Percentiles rank a stretch among this genome's conserved stretches.
Conservation (phyloP, 2,329 filamentous ascomycete species). For the Talaromyces sp. region DNA sequence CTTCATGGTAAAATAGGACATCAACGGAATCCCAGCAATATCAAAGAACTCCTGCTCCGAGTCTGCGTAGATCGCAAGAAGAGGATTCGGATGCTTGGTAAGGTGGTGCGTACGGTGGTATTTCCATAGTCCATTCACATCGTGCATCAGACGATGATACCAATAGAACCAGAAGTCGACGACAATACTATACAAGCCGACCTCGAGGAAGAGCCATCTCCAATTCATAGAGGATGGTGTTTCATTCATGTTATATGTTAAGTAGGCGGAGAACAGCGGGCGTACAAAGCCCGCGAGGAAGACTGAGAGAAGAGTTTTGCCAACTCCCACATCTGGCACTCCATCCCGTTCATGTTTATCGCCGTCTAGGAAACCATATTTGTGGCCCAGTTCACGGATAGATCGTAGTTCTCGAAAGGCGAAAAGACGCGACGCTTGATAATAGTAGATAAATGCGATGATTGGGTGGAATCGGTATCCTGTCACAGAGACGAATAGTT, state of each 20-base stretch:
- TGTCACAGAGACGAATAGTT: conserved; percentile 23
- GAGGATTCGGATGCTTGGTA: conserved; percentile 31
- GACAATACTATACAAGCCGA: conserved; percentile 27
- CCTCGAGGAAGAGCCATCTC: conserved; percentile 25
- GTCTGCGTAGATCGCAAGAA: conserved; percentile 28
- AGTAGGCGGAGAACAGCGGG: conserved; percentile 29
- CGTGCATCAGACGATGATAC: conserved; percentile 32
- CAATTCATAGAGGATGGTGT: conserved; percentile 22
- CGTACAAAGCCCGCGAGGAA: conserved; percentile 27
- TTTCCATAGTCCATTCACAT: conserved; percentile 25
- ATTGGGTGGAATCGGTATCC: conserved; percentile 23
- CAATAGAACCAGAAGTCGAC: conserved; percentile 35
- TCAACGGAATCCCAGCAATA: conserved; percentile 27
- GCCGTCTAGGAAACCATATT: conserved; percentile 29
- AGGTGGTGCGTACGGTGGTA: conserved; percentile 32
- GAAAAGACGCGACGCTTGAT: conserved; percentile 23
- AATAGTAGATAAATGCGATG: conserved; percentile 26
- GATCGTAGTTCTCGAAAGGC: conserved; percentile 29
- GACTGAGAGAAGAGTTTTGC: conserved; percentile 26
- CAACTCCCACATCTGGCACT: conserved; percentile 28
- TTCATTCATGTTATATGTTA: conserved; percentile 21
- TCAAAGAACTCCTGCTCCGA: conserved; percentile 30
- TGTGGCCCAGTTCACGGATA: conserved; percentile 27
- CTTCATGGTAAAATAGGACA: conserved; percentile 25
- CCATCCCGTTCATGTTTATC: conserved; percentile 31